Percentiles rank a stretch among this genome's conserved stretches.
Evolutionary conservation across 345 rosid species (phyloP).

Genomic region (Firmiana major): DNA sequence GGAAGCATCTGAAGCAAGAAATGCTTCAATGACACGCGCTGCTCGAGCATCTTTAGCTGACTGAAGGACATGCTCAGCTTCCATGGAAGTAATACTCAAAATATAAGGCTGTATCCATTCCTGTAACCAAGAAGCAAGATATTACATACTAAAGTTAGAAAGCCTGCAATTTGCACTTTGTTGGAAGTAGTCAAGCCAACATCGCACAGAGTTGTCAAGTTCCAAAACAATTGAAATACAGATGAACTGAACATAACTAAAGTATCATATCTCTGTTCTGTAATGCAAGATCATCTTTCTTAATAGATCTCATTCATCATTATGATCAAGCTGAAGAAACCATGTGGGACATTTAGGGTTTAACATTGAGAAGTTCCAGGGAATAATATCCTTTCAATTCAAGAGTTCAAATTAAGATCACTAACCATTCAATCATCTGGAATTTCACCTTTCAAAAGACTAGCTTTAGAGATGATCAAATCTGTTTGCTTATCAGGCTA

Average conservation of each 20-base stretch:
- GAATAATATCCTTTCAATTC: neutral
- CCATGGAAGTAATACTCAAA: constrained; percentile 69
- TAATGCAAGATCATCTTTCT: neutral
- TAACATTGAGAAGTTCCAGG: neutral
- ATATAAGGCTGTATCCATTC: constrained; percentile 67
- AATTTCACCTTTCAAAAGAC: neutral
- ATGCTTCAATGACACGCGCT: constrained; percentile 80
- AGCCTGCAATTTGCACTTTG: neutral
- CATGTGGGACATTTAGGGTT: neutral
- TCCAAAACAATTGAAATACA: neutral
- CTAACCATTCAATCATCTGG: neutral
- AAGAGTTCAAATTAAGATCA: neutral
- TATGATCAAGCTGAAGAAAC: neutral
- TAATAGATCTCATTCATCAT: neutral
- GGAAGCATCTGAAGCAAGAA: constrained; percentile 74
- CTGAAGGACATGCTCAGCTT: constrained; percentile 51
- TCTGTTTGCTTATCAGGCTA: neutral
- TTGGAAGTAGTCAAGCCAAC: neutral
- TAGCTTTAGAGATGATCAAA: neutral
- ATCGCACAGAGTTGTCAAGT: neutral
- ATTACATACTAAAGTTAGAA: constrained; percentile 7
- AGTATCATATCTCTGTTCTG: neutral
- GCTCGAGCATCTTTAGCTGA: constrained; percentile 81
- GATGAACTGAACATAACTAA: neutral
- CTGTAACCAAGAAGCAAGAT: constrained; percentile 35